Percentiles rank a stretch among this genome's conserved stretches.
phyloP scores from a whole-genome alignment of 2,329 filamentous ascomycete genomes.

The Exserohilum rostratum region DNA sequence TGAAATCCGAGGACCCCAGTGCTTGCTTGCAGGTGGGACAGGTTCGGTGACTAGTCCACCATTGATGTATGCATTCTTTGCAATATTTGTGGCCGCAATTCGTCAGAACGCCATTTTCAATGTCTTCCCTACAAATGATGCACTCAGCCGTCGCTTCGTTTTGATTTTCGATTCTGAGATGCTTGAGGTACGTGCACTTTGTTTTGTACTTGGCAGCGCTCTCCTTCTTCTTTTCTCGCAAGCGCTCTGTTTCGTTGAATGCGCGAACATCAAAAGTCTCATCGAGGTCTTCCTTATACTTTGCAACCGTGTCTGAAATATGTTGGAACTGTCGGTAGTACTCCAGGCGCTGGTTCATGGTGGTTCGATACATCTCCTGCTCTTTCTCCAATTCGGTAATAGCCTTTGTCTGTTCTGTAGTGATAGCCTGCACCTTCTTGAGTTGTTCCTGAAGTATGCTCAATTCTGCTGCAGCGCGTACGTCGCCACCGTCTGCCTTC shows the following conservation, averaged over 20 bases:
- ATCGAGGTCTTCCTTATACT: constrained; percentile 70
- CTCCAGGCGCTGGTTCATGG: constrained; percentile 85
- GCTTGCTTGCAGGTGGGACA: constrained; percentile 84
- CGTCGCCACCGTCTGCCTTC: constrained; percentile 60
- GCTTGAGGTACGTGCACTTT: constrained; percentile 76
- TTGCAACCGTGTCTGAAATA: constrained; percentile 85
- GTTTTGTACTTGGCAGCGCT: constrained; percentile 69
- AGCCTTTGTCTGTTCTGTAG: constrained; percentile 59
- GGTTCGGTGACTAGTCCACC: constrained; percentile 75
- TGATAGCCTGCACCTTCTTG: constrained; percentile 61
- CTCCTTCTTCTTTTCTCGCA: constrained; percentile 60
- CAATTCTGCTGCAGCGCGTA: constrained; percentile 67
- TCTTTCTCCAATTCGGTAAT: constrained; percentile 67
- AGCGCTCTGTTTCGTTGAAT: constrained; percentile 49
- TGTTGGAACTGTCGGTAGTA: constrained; percentile 90
- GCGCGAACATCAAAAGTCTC: constrained; percentile 61
- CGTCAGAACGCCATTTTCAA: constrained; percentile 80
- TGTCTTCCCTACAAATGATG: constrained; percentile 80
- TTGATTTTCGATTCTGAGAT: constrained; percentile 66
- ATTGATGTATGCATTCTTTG: constrained; percentile 80
- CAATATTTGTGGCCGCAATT: constrained; percentile 88
- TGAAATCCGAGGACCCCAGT: constrained; percentile 71
- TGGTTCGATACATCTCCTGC: constrained; percentile 73
- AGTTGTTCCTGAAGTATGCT: constrained; percentile 69
- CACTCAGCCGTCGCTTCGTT: constrained; percentile 68